phyloP scores from a whole-genome alignment of 1,284 basidiomycete genomes.

The Ganoderma lucidum region DNA sequence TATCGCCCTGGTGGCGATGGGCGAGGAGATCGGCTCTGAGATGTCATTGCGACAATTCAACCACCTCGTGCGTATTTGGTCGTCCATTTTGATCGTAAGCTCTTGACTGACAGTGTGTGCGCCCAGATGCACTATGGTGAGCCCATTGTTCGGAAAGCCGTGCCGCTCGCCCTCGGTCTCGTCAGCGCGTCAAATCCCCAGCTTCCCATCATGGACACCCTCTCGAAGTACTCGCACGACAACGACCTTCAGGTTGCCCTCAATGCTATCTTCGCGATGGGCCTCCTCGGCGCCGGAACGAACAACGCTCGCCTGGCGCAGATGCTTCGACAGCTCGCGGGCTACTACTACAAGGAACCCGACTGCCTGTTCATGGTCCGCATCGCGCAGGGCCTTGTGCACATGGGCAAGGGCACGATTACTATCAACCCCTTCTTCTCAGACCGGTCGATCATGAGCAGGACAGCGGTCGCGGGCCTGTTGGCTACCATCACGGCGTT shows the following conservation, averaged over 20 bases:
- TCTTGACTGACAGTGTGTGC: constrained; percentile 18
- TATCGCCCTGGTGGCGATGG: constrained; percentile 96
- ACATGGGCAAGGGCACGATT: constrained; percentile 99
- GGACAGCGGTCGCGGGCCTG: constrained; percentile 91
- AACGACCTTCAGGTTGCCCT: constrained; percentile 95
- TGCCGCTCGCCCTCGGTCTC: constrained; percentile 96
- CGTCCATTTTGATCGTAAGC: background rate
- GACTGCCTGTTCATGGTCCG: constrained; percentile 98
- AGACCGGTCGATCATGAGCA: constrained; percentile 91
- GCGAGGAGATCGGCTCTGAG: constrained; percentile 97
- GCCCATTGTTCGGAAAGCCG: constrained; percentile 89
- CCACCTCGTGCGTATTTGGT: constrained; percentile 73
- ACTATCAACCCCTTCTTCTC: constrained; percentile 98
- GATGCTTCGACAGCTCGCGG: constrained; percentile 96
- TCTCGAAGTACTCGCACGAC: constrained; percentile 99
- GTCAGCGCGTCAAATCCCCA: constrained; percentile 97
- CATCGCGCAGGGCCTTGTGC: constrained; percentile 94
- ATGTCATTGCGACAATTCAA: constrained; percentile 97
- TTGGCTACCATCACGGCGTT: constrained; percentile 91
- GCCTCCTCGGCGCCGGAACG: constrained; percentile 96
- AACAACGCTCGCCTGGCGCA: constrained; percentile 98
- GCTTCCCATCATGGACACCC: constrained; percentile 94
- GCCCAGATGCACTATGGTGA: constrained; percentile 98
- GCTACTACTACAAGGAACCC: constrained; percentile 97
- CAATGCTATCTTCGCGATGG: constrained; percentile 99